Evolutionary conservation across 805 yeast species (phyloP).

Genomic region (Kodamaea kaohsiungensis): DNA sequence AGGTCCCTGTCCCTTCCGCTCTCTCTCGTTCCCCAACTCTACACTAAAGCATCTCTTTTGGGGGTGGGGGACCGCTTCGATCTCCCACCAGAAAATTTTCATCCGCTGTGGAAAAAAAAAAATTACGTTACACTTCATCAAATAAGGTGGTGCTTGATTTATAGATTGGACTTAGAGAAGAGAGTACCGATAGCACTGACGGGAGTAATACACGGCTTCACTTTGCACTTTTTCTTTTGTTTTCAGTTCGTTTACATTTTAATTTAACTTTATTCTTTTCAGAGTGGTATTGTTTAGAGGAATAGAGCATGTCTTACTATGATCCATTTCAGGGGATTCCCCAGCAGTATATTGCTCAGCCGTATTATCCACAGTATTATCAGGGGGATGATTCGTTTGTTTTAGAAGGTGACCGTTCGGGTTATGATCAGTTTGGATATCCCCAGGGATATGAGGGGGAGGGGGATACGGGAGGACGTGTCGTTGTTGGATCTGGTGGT

Average conservation of each 20-base stretch:
- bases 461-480: neutral
- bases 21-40: neutral
- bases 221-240: neutral
- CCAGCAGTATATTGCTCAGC: slow-evolving; percentile 38
- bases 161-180: neutral
- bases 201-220: neutral
- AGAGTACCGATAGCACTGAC: neutral
- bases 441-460: neutral
- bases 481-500: neutral
- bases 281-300: neutral
- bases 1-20: no score
- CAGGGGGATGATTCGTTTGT: slow-evolving; percentile 17
- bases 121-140: neutral
- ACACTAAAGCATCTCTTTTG: neutral
- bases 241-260: slow-evolving; percentile 9
- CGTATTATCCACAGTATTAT: slow-evolving; percentile 36
- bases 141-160: neutral
- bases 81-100: neutral
- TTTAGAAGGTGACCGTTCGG: slow-evolving; percentile 7
- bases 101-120: neutral
- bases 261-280: neutral
- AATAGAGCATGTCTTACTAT: slow-evolving; percentile 38
- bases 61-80: neutral
- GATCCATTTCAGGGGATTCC: slow-evolving; percentile 42
- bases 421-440: neutral